Evolutionary conservation across 371 early-diverging fungal species (phyloP).

Genomic region (Mucor circinelloides): DNA sequence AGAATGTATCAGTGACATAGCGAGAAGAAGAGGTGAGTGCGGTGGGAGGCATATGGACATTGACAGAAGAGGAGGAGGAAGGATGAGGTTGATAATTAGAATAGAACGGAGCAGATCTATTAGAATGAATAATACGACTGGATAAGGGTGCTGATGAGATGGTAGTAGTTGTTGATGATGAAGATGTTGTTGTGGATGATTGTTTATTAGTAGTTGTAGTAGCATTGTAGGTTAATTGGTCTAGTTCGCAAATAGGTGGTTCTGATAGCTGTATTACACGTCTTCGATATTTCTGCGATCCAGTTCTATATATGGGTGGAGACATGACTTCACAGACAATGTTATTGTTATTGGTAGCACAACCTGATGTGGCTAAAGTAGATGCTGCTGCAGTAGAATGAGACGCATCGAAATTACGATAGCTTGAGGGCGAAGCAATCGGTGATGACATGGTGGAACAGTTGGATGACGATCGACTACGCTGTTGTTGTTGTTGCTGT

Average conservation of each 20-base stretch:
- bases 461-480: conserved; percentile 9
- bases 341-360: neutral
- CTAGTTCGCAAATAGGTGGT: conserved; percentile 40
- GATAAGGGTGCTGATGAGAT: neutral
- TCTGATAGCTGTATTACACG: conserved; percentile 31
- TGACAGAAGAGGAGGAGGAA: neutral
- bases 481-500: conserved; percentile 12
- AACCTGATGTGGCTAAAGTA: neutral
- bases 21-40: conserved; percentile 19
- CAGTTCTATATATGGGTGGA: conserved; percentile 32
- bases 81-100: neutral
- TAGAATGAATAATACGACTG: neutral
- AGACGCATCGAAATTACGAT: conserved; percentile 22
- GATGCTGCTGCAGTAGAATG: neutral
- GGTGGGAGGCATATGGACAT: conserved; percentile 21
- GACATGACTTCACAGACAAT: conserved; percentile 13
- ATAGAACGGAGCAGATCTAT: neutral
- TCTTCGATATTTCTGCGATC: conserved; percentile 33
- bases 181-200: conserved; percentile 5
- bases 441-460: conserved; percentile 18
- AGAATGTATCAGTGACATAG: conserved; percentile 22
- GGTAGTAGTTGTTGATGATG: neutral
- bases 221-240: conserved; percentile 36
- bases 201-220: conserved; percentile 14
- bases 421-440: conserved; percentile 14